These are phyloP conservation scores for Trichomonascaceae sp. DNA, from an alignment of 1,139 yeast species.

Conservation along the genomic window DNA sequence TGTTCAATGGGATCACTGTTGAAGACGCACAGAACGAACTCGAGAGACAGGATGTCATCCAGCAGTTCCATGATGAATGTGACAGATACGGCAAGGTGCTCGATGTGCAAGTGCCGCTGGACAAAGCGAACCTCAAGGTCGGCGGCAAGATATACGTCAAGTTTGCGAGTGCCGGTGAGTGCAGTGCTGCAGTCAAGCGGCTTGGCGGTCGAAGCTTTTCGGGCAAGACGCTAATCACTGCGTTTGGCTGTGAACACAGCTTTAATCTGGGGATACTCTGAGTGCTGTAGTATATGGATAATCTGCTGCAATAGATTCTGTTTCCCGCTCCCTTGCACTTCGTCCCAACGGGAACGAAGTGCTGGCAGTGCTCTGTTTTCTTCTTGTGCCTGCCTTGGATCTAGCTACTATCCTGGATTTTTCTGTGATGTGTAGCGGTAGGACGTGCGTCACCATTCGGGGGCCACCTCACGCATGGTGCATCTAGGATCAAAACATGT, in stretches of 20 bases:
- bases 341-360: no score
- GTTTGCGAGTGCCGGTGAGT: conserved; percentile 39
- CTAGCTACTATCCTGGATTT: no score
- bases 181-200: conserved; percentile 46
- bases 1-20: conserved; percentile 53
- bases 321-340: no score
- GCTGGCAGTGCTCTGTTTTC: no score
- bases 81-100: conserved; percentile 39
- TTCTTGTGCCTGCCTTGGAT: no score
- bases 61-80: conserved; percentile 43
- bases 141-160: conserved; percentile 64
- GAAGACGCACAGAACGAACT: conserved; percentile 46
- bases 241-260: conserved; percentile 49
- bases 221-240: conserved; percentile 57
- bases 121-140: conserved; percentile 36
- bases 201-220: conserved; percentile 58
- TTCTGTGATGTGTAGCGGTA: no score
- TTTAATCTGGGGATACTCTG: conserved; percentile 23
- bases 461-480: no score
- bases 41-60: conserved; percentile 36
- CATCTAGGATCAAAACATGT: no score
- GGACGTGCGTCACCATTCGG: no score
- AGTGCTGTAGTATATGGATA: no score
- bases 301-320: no score
- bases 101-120: conserved; percentile 53